Conservation (phyloP, 1,284 basidiomycete genomes). For the Microbotryum intermedium region DNA sequence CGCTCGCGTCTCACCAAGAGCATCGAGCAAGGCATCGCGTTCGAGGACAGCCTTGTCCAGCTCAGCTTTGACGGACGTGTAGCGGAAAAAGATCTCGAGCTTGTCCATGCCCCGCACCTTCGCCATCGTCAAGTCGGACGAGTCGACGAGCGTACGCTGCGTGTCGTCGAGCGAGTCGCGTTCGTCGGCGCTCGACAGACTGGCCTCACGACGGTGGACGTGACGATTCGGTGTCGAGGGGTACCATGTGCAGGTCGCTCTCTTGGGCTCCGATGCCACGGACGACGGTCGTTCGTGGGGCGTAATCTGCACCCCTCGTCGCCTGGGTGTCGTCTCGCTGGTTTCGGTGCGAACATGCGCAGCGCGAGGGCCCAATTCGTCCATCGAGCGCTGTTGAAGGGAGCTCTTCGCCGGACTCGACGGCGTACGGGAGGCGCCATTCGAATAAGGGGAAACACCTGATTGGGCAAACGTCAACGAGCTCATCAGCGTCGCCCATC, state of each 20-base stretch:
- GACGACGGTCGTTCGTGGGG: too few relatives aligned
- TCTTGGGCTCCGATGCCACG: too few relatives aligned
- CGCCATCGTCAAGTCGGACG: background rate
- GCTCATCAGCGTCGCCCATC: background rate
- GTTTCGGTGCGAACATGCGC: too few relatives aligned
- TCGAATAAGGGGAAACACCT: too few relatives aligned
- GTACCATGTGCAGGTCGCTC: slow-evolving; percentile 7
- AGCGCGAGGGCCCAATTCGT: too few relatives aligned
- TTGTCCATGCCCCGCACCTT: slow-evolving; percentile 25
- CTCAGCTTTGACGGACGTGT: slow-evolving; percentile 20
- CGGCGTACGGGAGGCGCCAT: background rate
- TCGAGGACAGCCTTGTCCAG: slow-evolving; percentile 24
- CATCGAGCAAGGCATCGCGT: slow-evolving; percentile 25
- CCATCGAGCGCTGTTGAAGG: background rate
- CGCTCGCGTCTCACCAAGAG: slow-evolving; percentile 16
- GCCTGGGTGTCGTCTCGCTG: too few relatives aligned
- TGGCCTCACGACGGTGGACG: background rate
- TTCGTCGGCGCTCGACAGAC: background rate
- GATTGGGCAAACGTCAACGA: background rate
- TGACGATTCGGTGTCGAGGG: slow-evolving; percentile 1
- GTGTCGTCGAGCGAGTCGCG: background rate
- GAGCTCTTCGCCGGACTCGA: background rate
- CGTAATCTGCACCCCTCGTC: too few relatives aligned
- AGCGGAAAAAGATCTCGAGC: slow-evolving; percentile 29
- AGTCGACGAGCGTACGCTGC: background rate